These are phyloP conservation scores for Aspergillus sp. DNA, from an alignment of 2,329 filamentous ascomycete species.

Conservation along the genomic window DNA sequence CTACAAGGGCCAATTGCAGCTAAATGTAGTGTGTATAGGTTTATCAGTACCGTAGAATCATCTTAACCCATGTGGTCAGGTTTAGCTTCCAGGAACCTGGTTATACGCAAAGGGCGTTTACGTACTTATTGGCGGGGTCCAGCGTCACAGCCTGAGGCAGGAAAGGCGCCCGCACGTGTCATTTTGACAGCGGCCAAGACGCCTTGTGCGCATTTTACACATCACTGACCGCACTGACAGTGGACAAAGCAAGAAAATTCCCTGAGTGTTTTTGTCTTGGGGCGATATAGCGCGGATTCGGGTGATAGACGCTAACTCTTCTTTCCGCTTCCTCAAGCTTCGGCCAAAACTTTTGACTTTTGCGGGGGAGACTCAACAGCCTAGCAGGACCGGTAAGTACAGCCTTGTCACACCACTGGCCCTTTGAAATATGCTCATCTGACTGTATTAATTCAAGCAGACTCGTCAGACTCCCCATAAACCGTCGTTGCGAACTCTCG, in stretches of 20 bases:
- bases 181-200: conserved; percentile 1
- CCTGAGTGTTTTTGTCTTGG: not conserved
- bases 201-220: conserved; percentile 1
- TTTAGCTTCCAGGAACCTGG: conserved; percentile 8
- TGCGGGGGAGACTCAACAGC: conserved; percentile 8
- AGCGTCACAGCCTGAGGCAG: conserved; percentile 21
- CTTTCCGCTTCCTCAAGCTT: conserved; percentile 15
- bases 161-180: conserved; percentile 19
- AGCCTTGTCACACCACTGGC: not conserved
- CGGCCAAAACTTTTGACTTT: conserved; percentile 12
- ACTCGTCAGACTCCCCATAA: not conserved
- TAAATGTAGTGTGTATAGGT: not conserved
- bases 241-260: not conserved
- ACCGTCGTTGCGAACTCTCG: not conserved
- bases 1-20: not conserved
- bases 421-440: not conserved
- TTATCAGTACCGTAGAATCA: not conserved
- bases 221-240: not conserved
- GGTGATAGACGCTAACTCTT: conserved; percentile 7
- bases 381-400: conserved; percentile 5
- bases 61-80: not conserved
- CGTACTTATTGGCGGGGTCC: conserved; percentile 1
- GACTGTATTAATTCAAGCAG: not conserved
- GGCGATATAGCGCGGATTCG: not conserved
- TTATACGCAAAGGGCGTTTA: not conserved